These are phyloP conservation scores for Suillus brevipes DNA, from an alignment of 768 basidiomycete species.

Conservation along the genomic window DNA sequence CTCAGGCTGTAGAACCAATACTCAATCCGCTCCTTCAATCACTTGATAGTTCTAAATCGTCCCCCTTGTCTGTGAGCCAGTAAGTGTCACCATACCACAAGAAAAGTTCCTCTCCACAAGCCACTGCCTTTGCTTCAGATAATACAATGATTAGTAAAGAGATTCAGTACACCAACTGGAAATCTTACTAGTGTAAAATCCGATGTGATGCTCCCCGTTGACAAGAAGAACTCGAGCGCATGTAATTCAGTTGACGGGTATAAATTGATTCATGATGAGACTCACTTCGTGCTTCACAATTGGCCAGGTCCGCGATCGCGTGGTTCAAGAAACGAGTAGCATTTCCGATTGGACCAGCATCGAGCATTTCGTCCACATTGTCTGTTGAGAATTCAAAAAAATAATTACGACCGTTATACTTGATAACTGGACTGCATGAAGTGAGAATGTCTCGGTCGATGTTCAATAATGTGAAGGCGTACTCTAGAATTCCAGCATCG, in stretches of 20 bases:
- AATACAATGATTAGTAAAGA: not conserved
- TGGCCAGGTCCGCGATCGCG: slow-evolving; percentile 1
- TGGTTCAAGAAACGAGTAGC: slow-evolving; percentile 48
- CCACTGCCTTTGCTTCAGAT: slow-evolving; percentile 22
- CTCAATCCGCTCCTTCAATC: not conserved
- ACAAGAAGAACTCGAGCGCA: slow-evolving; percentile 27
- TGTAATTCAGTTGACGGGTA: not conserved
- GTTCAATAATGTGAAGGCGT: not conserved
- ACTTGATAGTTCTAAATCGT: not conserved
- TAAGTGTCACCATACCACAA: slow-evolving; percentile 35
- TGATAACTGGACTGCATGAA: slow-evolving; percentile 14
- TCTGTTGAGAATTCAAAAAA: slow-evolving; percentile 27
- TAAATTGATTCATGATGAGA: not conserved
- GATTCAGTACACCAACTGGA: not conserved
- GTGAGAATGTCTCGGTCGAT: not conserved
- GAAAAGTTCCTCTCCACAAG: slow-evolving; percentile 35
- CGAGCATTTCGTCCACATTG: slow-evolving; percentile 14
- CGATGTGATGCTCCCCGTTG: slow-evolving; percentile 37
- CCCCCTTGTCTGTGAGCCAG: slow-evolving; percentile 19
- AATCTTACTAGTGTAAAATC: slow-evolving; percentile 37
- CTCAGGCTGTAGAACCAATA: not conserved
- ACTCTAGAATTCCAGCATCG: slow-evolving; percentile 18
- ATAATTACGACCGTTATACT: slow-evolving; percentile 33
- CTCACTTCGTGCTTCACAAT: slow-evolving; percentile 31
- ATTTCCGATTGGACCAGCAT: slow-evolving; percentile 46